Percentiles rank a stretch among this genome's conserved stretches.
Evolutionary conservation across 441 rosid species (phyloP).

Genomic region (Erodium texanum): DNA sequence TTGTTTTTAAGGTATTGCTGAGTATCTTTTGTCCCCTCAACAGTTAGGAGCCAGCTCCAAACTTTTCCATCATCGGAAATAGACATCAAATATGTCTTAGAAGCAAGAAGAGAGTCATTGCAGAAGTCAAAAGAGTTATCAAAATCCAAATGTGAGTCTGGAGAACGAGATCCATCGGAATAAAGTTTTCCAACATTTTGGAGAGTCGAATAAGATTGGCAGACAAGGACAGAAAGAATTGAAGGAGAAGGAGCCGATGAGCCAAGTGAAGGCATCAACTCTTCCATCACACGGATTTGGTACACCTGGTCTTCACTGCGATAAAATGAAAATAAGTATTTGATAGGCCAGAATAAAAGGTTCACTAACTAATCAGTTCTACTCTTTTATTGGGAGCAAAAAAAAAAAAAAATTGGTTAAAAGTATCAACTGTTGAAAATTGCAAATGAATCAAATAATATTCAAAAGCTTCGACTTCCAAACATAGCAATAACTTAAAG

Average conservation of each 20-base stretch:
- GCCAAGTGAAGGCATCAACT: conserved; percentile 81
- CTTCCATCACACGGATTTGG: conserved; percentile 74
- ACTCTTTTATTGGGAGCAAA: not conserved
- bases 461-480: not conserved
- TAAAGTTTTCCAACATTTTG: conserved; percentile 66
- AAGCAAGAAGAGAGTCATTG: conserved; percentile 58
- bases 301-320: conserved; percentile 85
- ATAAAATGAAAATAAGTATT: conserved; percentile 28
- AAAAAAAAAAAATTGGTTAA: not conserved
- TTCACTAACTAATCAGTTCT: conserved; percentile 20
- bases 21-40: conserved; percentile 54
- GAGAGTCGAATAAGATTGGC: conserved; percentile 67
- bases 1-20: conserved; percentile 30
- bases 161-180: conserved; percentile 40
- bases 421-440: not conserved
- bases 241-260: conserved; percentile 70
- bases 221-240: conserved; percentile 48
- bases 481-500: not conserved
- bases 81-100: conserved; percentile 61
- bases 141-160: conserved; percentile 43
- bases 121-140: conserved; percentile 80
- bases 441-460: not conserved
- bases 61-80: conserved; percentile 93
- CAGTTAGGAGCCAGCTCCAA: conserved; percentile 89
- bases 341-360: conserved; percentile 15